phyloP scores from a whole-genome alignment of 2,329 filamentous ascomycete genomes.

The Paecilomyces sp. region DNA sequence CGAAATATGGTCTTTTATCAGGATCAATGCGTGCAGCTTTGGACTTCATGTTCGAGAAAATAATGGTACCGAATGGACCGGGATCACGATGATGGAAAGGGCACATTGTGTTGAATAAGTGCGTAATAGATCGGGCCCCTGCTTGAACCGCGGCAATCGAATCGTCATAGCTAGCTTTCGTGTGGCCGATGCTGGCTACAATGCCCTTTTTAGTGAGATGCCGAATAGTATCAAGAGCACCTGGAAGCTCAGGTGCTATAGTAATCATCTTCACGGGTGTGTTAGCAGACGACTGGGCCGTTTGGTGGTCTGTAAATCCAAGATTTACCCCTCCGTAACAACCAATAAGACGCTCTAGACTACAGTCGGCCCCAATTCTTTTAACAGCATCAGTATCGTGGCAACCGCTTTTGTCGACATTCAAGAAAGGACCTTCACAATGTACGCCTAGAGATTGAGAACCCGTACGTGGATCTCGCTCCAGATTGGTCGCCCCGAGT shows the following conservation, averaged over 20 bases:
- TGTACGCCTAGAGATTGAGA: conserved; percentile 10
- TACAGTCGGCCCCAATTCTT: background rate
- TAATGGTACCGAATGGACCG: conserved; percentile 6
- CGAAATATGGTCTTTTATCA: conserved; percentile 8
- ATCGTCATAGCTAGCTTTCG: conserved; percentile 6
- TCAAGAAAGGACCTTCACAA: conserved; percentile 8
- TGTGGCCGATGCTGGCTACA: conserved; percentile 9
- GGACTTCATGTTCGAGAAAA: background rate
- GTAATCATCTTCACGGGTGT: conserved; percentile 10
- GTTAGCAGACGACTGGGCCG: background rate
- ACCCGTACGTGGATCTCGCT: conserved; percentile 4
- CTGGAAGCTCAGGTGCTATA: conserved; percentile 7
- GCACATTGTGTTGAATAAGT: conserved; percentile 11
- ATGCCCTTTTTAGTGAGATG: conserved; percentile 5
- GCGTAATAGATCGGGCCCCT: conserved; percentile 8
- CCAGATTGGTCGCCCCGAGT: conserved; percentile 4
- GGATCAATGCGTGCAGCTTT: conserved; percentile 10
- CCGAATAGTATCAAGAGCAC: conserved; percentile 8
- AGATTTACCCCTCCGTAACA: conserved; percentile 2
- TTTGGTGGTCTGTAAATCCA: background rate
- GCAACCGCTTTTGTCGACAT: background rate
- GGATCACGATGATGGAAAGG: conserved; percentile 9
- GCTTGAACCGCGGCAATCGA: conserved; percentile 2
- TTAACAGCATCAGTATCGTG: background rate
- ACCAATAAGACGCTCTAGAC: background rate